phyloP scores from a whole-genome alignment of 495 filamentous ascomycete genomes.

The Terfezia claveryi region DNA sequence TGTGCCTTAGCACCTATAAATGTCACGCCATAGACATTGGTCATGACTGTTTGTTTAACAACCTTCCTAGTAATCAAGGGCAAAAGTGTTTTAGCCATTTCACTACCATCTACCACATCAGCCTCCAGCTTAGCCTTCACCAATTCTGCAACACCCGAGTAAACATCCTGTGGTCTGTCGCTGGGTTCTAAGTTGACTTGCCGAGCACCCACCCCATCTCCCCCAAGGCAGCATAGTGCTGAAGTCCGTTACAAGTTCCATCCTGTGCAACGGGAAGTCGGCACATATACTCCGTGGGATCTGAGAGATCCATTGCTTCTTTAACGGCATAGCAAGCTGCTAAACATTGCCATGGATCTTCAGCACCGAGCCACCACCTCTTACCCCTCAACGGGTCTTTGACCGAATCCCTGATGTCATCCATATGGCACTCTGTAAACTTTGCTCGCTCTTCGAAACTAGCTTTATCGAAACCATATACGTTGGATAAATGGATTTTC shows the following conservation, averaged over 20 bases:
- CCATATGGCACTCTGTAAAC: slow-evolving; percentile 48
- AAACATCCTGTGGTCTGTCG: slow-evolving; percentile 80
- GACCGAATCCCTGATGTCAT: slow-evolving; percentile 58
- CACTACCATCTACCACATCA: slow-evolving; percentile 36
- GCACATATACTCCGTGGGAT: slow-evolving; percentile 54
- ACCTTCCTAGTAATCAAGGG: slow-evolving; percentile 74
- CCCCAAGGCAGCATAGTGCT: slow-evolving; percentile 79
- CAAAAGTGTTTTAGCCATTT: slow-evolving; percentile 37
- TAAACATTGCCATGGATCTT: slow-evolving; percentile 91
- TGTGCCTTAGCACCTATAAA: slow-evolving; percentile 70
- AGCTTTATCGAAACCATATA: slow-evolving; percentile 81
- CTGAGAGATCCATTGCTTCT: slow-evolving; percentile 44
- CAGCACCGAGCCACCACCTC: slow-evolving; percentile 86
- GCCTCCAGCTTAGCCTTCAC: slow-evolving; percentile 41
- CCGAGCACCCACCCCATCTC: slow-evolving; percentile 51
- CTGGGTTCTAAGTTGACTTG: slow-evolving; percentile 88
- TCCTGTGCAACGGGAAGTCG: slow-evolving; percentile 82
- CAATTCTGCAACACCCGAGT: slow-evolving; percentile 72
- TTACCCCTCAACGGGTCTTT: slow-evolving; percentile 47
- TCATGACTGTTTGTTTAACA: slow-evolving; percentile 99
- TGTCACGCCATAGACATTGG: slow-evolving; percentile 99
- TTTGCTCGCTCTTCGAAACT: slow-evolving; percentile 61
- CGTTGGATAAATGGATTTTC: slow-evolving; percentile 82
- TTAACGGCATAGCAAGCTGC: slow-evolving; percentile 68
- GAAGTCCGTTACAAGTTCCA: slow-evolving; percentile 91